These are phyloP conservation scores for Colletotrichum destructivum DNA, from an alignment of 2,329 filamentous ascomycete species.

Conservation along the genomic window DNA sequence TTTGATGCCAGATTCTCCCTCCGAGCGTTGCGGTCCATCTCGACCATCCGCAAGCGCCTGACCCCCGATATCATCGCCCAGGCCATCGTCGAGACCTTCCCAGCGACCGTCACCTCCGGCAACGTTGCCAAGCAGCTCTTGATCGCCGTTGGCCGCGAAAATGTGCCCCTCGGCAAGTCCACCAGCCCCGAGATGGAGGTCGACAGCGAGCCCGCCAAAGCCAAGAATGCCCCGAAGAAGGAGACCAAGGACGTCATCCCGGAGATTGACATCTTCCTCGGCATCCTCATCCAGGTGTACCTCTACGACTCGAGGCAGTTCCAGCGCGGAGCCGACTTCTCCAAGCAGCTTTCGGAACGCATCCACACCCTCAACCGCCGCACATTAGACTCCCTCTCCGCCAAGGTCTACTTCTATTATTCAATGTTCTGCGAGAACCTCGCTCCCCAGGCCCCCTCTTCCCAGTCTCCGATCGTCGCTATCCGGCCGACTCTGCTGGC, in stretches of 20 bases:
- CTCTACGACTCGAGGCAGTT: conserved; percentile 89
- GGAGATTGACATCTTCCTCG: conserved; percentile 90
- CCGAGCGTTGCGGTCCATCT: conserved; percentile 93
- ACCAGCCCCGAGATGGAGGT: conserved; percentile 79
- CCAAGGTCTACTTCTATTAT: conserved; percentile 98
- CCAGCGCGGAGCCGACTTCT: conserved; percentile 87
- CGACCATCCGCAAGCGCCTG: conserved; percentile 92
- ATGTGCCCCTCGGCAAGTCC: conserved; percentile 73
- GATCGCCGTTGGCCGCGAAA: conserved; percentile 76
- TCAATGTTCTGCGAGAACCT: conserved; percentile 95
- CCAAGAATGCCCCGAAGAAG: conserved; percentile 74
- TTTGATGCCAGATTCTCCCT: conserved; percentile 98
- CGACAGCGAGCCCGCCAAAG: conserved; percentile 71
- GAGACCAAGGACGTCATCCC: conserved; percentile 83
- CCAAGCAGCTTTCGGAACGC: conserved; percentile 84
- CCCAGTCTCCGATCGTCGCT: conserved; percentile 87
- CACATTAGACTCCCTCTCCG: conserved; percentile 92
- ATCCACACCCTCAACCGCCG: conserved; percentile 92
- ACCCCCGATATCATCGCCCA: conserved; percentile 85
- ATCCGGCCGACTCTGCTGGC: conserved; percentile 90
- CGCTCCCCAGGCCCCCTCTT: conserved; percentile 88
- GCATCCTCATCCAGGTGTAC: conserved; percentile 88
- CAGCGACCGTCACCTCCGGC: conserved; percentile 72
- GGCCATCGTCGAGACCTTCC: conserved; percentile 86
- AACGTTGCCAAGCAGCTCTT: conserved; percentile 79